phyloP scores from a whole-genome alignment of 2,329 filamentous ascomycete species.

The Colletotrichum tamarilloi region DNA sequence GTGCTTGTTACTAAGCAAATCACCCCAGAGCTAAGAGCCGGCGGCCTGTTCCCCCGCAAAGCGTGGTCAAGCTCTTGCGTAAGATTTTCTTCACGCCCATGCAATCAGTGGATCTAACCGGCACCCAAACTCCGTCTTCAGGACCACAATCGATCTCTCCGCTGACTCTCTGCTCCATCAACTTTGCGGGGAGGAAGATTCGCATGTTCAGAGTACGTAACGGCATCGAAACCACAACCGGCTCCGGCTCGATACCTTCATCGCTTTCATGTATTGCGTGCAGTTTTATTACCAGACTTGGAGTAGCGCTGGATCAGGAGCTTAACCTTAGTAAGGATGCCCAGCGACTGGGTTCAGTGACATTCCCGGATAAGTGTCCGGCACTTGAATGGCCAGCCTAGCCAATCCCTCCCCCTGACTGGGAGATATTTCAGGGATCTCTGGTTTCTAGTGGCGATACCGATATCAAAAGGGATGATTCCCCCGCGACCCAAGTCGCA shows the following conservation, averaged over 20 bases:
- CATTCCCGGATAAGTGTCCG: neutral
- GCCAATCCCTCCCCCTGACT: neutral
- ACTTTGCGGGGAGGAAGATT: conserved; percentile 8
- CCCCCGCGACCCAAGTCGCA: neutral
- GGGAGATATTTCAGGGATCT: conserved; percentile 1
- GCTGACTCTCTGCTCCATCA: neutral
- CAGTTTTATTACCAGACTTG: neutral
- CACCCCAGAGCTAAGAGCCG: neutral
- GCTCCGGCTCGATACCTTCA: neutral
- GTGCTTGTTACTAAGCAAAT: neutral
- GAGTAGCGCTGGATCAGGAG: neutral
- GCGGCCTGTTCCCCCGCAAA: conserved; percentile 15
- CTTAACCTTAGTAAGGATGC: neutral
- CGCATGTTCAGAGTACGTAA: conserved; percentile 8
- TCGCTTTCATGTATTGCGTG: neutral
- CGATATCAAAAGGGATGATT: conserved; percentile 10
- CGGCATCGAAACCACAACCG: neutral
- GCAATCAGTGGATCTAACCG: conserved; percentile 17
- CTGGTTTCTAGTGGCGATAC: conserved; percentile 3
- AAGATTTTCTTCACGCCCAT: conserved; percentile 26
- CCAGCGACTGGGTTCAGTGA: neutral
- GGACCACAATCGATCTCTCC: neutral
- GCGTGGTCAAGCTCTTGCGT: conserved; percentile 18
- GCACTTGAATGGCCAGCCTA: conserved; percentile 5
- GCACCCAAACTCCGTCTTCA: neutral